Evolutionary conservation across 768 basidiomycete species (phyloP).

Genomic region (Vararia minispora): DNA sequence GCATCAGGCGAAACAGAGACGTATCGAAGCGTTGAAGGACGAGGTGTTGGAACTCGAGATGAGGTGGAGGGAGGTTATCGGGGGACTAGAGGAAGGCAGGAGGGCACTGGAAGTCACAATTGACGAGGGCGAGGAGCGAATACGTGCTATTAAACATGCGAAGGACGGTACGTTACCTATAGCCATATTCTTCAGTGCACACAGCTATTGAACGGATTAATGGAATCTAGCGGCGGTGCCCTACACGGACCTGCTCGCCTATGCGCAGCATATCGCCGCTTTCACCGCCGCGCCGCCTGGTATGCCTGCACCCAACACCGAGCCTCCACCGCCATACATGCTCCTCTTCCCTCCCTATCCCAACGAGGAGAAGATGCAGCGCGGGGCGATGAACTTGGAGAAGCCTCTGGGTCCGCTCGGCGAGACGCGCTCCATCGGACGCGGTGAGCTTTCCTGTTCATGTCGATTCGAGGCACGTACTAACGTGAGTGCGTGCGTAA

Average conservation of each 20-base stretch:
- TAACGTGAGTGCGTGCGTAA: background rate
- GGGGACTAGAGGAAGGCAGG: conserved; percentile 53
- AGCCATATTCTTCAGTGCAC: background rate
- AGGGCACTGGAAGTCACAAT: conserved; percentile 59
- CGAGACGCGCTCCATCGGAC: conserved; percentile 74
- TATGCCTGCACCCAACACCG: conserved; percentile 62
- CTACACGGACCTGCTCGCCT: conserved; percentile 72
- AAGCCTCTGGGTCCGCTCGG: conserved; percentile 68
- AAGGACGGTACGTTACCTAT: conserved; percentile 42
- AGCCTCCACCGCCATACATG: conserved; percentile 65
- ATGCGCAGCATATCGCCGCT: conserved; percentile 75
- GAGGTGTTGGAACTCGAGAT: conserved; percentile 61
- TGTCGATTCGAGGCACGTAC: background rate
- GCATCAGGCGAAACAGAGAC: conserved; percentile 69
- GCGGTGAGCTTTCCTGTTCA: conserved; percentile 34
- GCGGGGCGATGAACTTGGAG: conserved; percentile 69
- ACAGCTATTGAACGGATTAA: background rate
- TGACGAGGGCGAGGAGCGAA: conserved; percentile 63
- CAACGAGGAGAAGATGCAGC: conserved; percentile 85
- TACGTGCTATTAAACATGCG: conserved; percentile 59
- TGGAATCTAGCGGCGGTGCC: conserved; percentile 53
- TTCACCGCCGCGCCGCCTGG: conserved; percentile 87
- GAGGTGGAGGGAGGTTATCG: conserved; percentile 59
- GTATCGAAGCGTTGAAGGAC: conserved; percentile 57
- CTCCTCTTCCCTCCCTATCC: conserved; percentile 87